Evolutionary conservation across 176 grass and related monocot genomes (phyloP).

Genomic region (Alopecurus myosuroides): DNA sequence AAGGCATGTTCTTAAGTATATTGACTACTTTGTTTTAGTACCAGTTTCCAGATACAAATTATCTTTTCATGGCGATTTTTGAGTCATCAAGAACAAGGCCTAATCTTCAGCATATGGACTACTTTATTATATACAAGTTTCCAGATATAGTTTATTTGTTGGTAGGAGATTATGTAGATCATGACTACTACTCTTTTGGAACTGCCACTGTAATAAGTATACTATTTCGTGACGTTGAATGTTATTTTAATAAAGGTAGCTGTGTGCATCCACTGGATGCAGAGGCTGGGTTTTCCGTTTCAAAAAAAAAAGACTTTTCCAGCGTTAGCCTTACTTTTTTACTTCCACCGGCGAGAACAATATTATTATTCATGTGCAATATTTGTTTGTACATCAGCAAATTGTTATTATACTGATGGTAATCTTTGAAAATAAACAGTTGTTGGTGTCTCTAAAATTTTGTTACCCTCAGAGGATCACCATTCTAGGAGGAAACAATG

Average conservation of each 20-base stretch:
- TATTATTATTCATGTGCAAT: background rate
- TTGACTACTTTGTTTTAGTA: slow-evolving; percentile 26
- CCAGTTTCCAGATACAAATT: slow-evolving; percentile 96
- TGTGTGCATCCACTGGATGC: too few relatives aligned
- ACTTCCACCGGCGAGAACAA: background rate
- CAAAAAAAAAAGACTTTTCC: too few relatives aligned
- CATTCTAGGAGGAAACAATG: slow-evolving; percentile 98
- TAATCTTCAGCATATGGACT: too few relatives aligned
- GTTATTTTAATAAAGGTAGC: too few relatives aligned
- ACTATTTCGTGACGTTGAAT: too few relatives aligned
- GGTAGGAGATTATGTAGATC: slow-evolving; percentile 98
- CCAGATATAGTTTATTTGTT: too few relatives aligned
- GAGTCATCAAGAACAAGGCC: too few relatives aligned
- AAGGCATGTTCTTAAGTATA: background rate
- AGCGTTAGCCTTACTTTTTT: background rate
- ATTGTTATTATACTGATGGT: background rate
- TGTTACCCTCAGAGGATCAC: slow-evolving; percentile 97
- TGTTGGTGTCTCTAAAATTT: slow-evolving; percentile 92
- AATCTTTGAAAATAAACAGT: slow-evolving; percentile 41
- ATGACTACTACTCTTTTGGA: slow-evolving; percentile 94
- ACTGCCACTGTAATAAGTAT: slow-evolving; percentile 74
- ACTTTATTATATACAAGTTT: too few relatives aligned
- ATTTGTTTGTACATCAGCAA: background rate
- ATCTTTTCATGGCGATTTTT: too few relatives aligned
- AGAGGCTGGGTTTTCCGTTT: too few relatives aligned